Evolutionary conservation across 345 rosid species (phyloP).

Genomic region (Abelmoschus esculentus): DNA sequence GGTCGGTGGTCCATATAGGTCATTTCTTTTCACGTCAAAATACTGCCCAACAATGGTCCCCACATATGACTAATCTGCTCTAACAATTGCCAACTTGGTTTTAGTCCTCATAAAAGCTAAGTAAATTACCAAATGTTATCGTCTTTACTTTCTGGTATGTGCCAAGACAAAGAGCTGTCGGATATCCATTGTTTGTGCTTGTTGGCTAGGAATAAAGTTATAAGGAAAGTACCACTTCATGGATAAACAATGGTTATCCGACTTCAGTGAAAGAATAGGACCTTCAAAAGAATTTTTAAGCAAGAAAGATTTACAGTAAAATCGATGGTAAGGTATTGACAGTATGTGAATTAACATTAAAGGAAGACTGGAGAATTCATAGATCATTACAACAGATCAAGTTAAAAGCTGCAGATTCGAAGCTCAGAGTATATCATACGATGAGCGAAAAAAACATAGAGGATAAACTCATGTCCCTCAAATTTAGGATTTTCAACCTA

Average conservation of each 20-base stretch:
- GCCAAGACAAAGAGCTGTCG: not conserved
- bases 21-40: slow-evolving; percentile 7
- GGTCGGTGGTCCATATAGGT: slow-evolving; percentile 14
- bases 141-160: not conserved
- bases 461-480: too few relatives aligned
- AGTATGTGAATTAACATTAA: too few relatives aligned
- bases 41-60: not conserved
- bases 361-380: too few relatives aligned
- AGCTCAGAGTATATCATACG: too few relatives aligned
- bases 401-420: too few relatives aligned
- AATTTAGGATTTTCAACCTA: too few relatives aligned
- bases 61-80: not conserved
- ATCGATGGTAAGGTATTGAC: too few relatives aligned
- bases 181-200: not conserved
- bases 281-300: too few relatives aligned
- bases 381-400: too few relatives aligned
- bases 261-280: too few relatives aligned
- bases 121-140: not conserved
- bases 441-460: too few relatives aligned
- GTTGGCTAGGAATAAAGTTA: not conserved
- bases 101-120: not conserved
- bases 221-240: not conserved
- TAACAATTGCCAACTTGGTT: not conserved
- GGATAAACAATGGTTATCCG: not conserved
- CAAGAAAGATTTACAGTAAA: too few relatives aligned